Evolutionary conservation across 1,284 basidiomycete species (phyloP), one percentile per base, ranked within the genome.

Genomic region (Puccinia horiana): DNA sequence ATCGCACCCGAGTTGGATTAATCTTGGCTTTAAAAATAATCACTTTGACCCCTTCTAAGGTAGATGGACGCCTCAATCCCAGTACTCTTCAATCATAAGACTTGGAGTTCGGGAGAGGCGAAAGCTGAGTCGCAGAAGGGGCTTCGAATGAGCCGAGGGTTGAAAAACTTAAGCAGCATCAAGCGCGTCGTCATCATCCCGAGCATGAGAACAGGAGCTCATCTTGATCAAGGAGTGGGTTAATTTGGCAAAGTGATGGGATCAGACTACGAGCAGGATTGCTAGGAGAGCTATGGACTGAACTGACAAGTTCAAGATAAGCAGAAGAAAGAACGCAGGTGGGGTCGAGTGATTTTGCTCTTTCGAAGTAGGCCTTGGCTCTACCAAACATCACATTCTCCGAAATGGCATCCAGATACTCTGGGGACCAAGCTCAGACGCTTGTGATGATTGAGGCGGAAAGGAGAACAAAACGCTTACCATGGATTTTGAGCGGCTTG

Each of bases 31-130:
- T 42, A 69, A 69, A 69, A 35, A 47, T 44, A 35, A 73, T 63
- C 75, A 77, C 65, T 77, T 77, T 77, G 75, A 77, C 75, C 75
- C 75, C 75, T 63, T 77, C 75, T 35, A 47, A 61, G 56, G 75
- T 65, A 37, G 42, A 69, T 65, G 56, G 49, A 65, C 58, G 58
- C 75, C 52, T 61, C 75, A 42, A 77, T 63, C 40, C 58, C 75
- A 49, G 42, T n/a, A 23, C 29, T 12, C 72, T 14, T 26, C 14
- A 32, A 70, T 70, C 67, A 42, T 20, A 37, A 16, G 67, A 29
- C 44, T 47, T 4, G 12, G 32, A 65, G 54, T 26, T 58, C 18
- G 29, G 40, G 58, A 77, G 75, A 77, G 75, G 42, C 56, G 58
- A 35, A 40, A 29, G n/a, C 26, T 16, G 35, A 18, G 49, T 44